phyloP scores from a whole-genome alignment of 2,329 filamentous ascomycete species.

The Metarhizium guizhouense region DNA sequence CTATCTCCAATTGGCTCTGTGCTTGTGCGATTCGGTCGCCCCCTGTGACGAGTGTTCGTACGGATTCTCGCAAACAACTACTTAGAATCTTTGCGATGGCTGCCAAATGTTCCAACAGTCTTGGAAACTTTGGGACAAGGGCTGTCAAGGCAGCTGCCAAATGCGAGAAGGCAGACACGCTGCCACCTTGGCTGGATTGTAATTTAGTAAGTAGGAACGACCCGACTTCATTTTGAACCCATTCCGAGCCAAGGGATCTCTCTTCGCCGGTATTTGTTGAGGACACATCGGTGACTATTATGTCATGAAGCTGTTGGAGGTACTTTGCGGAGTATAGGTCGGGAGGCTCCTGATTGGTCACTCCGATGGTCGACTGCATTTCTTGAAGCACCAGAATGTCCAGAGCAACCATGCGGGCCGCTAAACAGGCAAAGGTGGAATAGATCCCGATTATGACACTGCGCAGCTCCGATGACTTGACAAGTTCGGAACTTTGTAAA shows the following conservation, averaged over 20 bases:
- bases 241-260: conserved; percentile 4
- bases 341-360: conserved; percentile 10
- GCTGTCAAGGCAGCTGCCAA: conserved; percentile 32
- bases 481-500: conserved; percentile 4
- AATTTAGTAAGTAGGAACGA: conserved; percentile 35
- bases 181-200: conserved; percentile 29
- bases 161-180: conserved; percentile 31
- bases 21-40: conserved; percentile 14
- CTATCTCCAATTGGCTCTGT: conserved; percentile 27
- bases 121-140: conserved; percentile 36
- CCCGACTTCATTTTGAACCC: conserved; percentile 12
- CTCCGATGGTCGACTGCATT: conserved; percentile 1
- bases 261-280: conserved; percentile 9
- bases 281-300: conserved; percentile 13
- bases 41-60: conserved; percentile 13
- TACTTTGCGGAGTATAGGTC: conserved; percentile 26
- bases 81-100: conserved; percentile 26
- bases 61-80: conserved; percentile 22
- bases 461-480: conserved; percentile 18
- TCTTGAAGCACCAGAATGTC: conserved; percentile 26
- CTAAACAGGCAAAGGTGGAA: conserved; percentile 35
- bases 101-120: conserved; percentile 34
- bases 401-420: conserved; percentile 41
- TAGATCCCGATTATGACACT: conserved; percentile 26
- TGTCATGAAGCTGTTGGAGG: conserved; percentile 32